Evolutionary conservation across 2,329 filamentous ascomycete species (phyloP), one percentile per base, ranked within the genome.

Genomic region (Paraphaeosphaeria minitans): DNA sequence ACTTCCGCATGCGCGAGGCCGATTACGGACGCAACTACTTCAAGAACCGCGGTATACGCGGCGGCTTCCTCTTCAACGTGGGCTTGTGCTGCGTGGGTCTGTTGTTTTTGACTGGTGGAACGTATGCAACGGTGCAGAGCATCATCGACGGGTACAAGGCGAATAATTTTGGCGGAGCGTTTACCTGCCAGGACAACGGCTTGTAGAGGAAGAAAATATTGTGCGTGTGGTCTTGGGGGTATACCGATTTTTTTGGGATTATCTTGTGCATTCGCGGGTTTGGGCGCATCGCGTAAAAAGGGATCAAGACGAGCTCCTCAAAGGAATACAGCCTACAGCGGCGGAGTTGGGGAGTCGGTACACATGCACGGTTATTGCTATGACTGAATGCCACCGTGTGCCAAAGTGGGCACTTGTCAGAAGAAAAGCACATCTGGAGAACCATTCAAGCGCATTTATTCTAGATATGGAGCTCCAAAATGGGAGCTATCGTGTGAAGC

Each of bases 51-150:
- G 86, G 84, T 49, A 68, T 87, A 35, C 78, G 75, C 42, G 82
- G 84, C 37, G 84, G 85, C 45, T 82, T 87, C n/a, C 76, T 79
- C 0, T 75, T 95, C 54, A 97, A 97, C 70, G 71, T 92, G 16
- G 66, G 87, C 62, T 85, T 97, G 59, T 93, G 95, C 58, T 29
- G 83, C 1, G 86, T 90, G 19, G 93, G 93, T 0, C 53, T 96
- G n/a, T 86, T 93, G 66, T 96, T 96, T 80, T 78, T 97, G 49
- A 88, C 84, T 0, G 90, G 84, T 0, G 93, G 93, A 39, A 97
- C 93, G 3, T 97, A 97, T 71, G 77, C 81, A 16, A 80, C 80
- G 59, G 87, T 93, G 0, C 84, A 91, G 75, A 87, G 86, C 56
- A 93, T 93, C 58, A 84, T 95, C 24, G 82, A 92, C 58, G 87